Conservation (phyloP, 2,329 filamentous ascomycete genomes). For the Beauveria sp. region DNA sequence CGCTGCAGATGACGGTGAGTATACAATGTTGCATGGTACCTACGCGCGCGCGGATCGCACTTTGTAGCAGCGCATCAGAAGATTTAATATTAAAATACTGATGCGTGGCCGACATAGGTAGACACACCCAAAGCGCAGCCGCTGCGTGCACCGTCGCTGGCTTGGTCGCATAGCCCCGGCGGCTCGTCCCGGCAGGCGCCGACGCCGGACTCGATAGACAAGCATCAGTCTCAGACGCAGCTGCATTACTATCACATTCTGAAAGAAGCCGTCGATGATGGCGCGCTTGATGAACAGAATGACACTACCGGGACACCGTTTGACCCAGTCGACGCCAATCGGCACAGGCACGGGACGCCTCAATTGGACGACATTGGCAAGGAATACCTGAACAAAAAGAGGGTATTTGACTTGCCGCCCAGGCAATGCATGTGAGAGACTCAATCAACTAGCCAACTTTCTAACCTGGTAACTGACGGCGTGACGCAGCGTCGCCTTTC, state of each 20-base stretch:
- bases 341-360: neutral
- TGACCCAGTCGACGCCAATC: neutral
- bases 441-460: neutral
- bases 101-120: too few relatives aligned
- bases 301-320: neutral
- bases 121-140: neutral
- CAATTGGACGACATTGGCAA: conserved; percentile 2
- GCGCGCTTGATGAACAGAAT: neutral
- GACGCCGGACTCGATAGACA: neutral
- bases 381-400: conserved; percentile 6
- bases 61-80: too few relatives aligned
- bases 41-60: too few relatives aligned
- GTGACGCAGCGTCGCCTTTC: neutral
- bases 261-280: neutral
- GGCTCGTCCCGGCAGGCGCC: neutral
- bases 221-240: neutral
- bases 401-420: neutral
- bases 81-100: too few relatives aligned
- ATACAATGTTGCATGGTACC: neutral
- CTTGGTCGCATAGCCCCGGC: neutral
- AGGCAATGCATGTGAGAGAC: neutral
- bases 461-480: neutral
- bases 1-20: neutral
- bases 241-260: neutral
- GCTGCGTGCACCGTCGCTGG: neutral